These are phyloP conservation scores for Ocimum tenuiflorum DNA, from an alignment of 257 asterid species.

Conservation along the genomic window DNA sequence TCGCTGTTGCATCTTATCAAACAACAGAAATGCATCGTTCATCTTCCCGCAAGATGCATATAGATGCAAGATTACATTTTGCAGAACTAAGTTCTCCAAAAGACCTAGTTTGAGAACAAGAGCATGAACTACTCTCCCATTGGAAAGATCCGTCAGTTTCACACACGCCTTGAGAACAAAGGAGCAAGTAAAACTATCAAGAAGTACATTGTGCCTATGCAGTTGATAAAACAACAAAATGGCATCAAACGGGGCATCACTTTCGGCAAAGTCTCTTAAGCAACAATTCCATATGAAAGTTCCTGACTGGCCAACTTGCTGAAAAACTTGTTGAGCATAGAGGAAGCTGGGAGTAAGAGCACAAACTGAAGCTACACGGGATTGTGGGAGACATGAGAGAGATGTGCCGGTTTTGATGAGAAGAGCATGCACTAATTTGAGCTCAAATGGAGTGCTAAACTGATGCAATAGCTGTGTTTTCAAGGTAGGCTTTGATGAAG, in stretches of 20 bases:
- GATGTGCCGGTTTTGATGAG: constrained; percentile 39
- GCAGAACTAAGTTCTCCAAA: constrained; percentile 36
- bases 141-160: constrained; percentile 28
- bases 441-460: constrained; percentile 41
- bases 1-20: constrained; percentile 43
- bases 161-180: constrained; percentile 58
- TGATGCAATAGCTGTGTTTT: constrained; percentile 18
- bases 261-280: constrained; percentile 44
- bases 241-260: constrained; percentile 43
- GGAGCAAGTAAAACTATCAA: constrained; percentile 50
- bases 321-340: constrained; percentile 42
- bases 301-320: constrained; percentile 21
- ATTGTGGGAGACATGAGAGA: constrained; percentile 40
- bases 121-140: constrained; percentile 40
- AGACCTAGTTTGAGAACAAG: constrained; percentile 49
- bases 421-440: constrained; percentile 43
- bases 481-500: constrained; percentile 13
- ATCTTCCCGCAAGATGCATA: constrained; percentile 51
- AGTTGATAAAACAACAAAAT: constrained; percentile 45
- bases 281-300: constrained; percentile 43
- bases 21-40: constrained; percentile 36
- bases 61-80: constrained; percentile 37
- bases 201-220: constrained; percentile 31
- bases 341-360: constrained; percentile 51
- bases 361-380: constrained; percentile 54